Evolutionary conservation across 768 basidiomycete species (phyloP).

Genomic region (Trametes meyenii): DNA sequence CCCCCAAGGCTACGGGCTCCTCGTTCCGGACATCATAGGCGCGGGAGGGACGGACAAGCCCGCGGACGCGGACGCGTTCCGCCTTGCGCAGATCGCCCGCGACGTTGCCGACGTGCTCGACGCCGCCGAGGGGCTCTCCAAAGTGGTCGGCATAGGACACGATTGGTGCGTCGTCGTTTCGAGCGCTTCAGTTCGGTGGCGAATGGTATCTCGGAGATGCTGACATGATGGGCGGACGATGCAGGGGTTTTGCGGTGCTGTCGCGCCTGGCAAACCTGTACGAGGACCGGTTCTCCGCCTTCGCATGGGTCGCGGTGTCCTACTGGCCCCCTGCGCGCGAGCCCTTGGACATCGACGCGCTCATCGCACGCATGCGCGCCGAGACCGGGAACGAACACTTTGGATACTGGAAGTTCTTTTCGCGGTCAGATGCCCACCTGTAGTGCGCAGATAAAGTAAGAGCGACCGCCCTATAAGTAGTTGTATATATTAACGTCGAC

Average conservation of each 20-base stretch:
- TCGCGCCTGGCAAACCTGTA: constrained; percentile 19
- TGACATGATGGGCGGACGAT: no score
- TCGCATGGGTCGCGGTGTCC: constrained; percentile 39
- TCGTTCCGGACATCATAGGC: constrained; percentile 52
- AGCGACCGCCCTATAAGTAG: neutral
- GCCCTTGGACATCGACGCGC: constrained; percentile 28
- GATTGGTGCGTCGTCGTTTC: constrained; percentile 33
- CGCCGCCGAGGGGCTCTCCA: constrained; percentile 29
- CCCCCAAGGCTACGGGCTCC: constrained; percentile 44
- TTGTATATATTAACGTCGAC: no score
- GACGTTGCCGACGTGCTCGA: constrained; percentile 42
- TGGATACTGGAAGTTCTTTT: constrained; percentile 44
- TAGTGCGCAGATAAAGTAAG: constrained; percentile 9
- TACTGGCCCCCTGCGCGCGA: constrained; percentile 35
- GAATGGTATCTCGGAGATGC: no score
- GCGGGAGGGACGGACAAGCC: constrained; percentile 49
- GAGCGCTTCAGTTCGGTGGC: no score
- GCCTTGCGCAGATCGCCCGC: constrained; percentile 25
- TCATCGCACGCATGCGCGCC: constrained; percentile 30
- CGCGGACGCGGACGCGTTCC: constrained; percentile 33
- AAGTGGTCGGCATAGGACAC: constrained; percentile 38
- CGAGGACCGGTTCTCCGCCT: constrained; percentile 44
- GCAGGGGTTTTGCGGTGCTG: no score
- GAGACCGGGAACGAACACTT: constrained; percentile 15
- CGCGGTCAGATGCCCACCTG: neutral